Evolutionary conservation across 2,329 filamentous ascomycete species (phyloP).

Genomic region (Nannizzia gypsea): DNA sequence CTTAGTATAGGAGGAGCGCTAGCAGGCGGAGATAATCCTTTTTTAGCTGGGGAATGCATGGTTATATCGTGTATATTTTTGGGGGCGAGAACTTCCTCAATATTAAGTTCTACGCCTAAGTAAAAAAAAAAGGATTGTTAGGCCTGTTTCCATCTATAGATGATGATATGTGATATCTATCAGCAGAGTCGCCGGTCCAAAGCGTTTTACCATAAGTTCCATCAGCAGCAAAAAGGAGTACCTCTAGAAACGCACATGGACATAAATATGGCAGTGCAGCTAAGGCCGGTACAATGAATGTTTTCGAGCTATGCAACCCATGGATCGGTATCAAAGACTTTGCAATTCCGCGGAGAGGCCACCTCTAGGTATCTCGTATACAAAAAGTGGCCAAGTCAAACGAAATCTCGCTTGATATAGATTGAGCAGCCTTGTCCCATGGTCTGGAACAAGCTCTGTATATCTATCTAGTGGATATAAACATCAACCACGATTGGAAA

Average conservation of each 20-base stretch:
- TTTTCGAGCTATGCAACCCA: background rate
- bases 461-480: background rate
- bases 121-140: background rate
- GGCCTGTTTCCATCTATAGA: background rate
- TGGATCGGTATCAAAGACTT: background rate
- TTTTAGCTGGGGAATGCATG: background rate
- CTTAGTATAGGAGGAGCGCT: background rate
- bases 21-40: background rate
- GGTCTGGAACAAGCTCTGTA: background rate
- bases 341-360: background rate
- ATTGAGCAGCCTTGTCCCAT: background rate
- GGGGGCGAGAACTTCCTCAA: background rate
- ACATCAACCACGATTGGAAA: background rate
- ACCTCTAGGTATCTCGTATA: background rate
- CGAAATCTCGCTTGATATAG: background rate
- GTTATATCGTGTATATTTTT: background rate
- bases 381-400: background rate
- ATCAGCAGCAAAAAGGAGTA: background rate
- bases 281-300: too few relatives aligned
- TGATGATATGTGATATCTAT: background rate
- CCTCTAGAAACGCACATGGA: background rate
- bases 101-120: background rate
- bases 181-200: background rate
- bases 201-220: background rate
- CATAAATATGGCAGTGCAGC: background rate